Base-by-base conservation (phyloP, 805 yeast species). In the Kazachstania taianensis region DNA sequence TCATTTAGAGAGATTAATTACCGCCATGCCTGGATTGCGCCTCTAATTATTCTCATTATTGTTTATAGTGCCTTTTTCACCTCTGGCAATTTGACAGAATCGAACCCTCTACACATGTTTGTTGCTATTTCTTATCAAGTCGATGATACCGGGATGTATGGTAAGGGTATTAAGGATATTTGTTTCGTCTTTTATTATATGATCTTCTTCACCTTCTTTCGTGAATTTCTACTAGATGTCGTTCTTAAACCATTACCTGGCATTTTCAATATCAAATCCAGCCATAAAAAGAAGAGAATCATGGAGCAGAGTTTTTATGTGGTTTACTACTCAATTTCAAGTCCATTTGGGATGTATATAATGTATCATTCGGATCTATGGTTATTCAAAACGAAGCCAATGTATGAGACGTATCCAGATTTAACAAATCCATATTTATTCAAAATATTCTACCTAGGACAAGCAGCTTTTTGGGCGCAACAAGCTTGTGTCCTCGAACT, bases 381-480 rank as follows among this genome's bases (percentile, higher is more conserved):
- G 97, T 80, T 68, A 53, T 92, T 92, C 61, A 72, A 83, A 55
- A 92, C 96, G 3, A 67, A 75, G 4, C 76, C 83, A 27, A 81
- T 89, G 66, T 92, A 85, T 59, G 69, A 58, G 40, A 64, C 72
- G 18, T 89, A 80, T 57, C 98, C 98, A 6, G 96, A 92, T 62
- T 66, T 72, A 40, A 68, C 80, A 20, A 82, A 81, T 52, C 79
- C 72, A 38, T 69, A 65, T 42, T 65, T 69, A 39, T 81, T 82
- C 66, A 92, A 92, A 63, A 59, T 75, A 10, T 92, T 81, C 55
- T 92, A 92, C 57, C 66, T 92, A 41, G 76, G 82, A 27, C 97
- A 92, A 64, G 96, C 97, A 5, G 81, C 96, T 4, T 92, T 85
- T 61, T 92, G 98, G 98, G 78, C 86, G 15, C 98, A 92, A 65